Evolutionary conservation across 768 basidiomycete genomes (phyloP).

Genomic region (Termitomyces sp.): DNA sequence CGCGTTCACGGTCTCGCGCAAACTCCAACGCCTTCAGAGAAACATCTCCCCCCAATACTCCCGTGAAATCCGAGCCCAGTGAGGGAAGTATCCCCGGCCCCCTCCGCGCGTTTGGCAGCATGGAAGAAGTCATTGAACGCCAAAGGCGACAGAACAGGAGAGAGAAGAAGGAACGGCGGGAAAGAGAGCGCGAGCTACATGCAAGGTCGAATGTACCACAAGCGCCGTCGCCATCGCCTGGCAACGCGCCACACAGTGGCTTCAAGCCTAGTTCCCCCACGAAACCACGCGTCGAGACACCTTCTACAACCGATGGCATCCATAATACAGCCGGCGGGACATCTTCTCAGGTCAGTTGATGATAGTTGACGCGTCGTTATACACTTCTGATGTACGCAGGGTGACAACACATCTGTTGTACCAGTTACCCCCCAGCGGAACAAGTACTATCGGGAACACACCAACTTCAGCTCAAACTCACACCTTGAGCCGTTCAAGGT

Average conservation of each 20-base stretch:
- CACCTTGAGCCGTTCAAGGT: conserved; percentile 25
- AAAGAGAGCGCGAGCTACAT: conserved; percentile 45
- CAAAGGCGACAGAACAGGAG: conserved; percentile 58
- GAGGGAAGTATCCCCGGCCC: conserved; percentile 40
- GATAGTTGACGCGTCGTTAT: conserved; percentile 28
- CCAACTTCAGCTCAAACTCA: conserved; percentile 28
- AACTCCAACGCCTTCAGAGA: conserved; percentile 49
- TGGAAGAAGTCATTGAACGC: conserved; percentile 76
- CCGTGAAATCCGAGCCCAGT: conserved; percentile 59
- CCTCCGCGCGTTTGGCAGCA: conserved; percentile 61
- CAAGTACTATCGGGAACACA: conserved; percentile 61
- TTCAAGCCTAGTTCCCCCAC: conserved; percentile 46
- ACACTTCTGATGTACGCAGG: conserved; percentile 7
- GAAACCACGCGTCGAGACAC: conserved; percentile 54
- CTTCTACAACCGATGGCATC: conserved; percentile 27
- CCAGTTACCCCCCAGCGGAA: conserved; percentile 58
- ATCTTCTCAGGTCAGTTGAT: conserved; percentile 38
- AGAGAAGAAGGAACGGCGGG: conserved; percentile 45
- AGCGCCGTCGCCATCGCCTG: conserved; percentile 50
- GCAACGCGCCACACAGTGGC: conserved; percentile 41
- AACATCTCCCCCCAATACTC: conserved; percentile 54
- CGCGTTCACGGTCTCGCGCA: conserved; percentile 42
- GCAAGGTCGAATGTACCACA: conserved; percentile 27
- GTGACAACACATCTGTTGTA: conserved; percentile 16
- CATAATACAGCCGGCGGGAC: conserved; percentile 26